Conservation (phyloP, 192 early-diverging fungal genomes). For the Backusella tarrabulga region DNA sequence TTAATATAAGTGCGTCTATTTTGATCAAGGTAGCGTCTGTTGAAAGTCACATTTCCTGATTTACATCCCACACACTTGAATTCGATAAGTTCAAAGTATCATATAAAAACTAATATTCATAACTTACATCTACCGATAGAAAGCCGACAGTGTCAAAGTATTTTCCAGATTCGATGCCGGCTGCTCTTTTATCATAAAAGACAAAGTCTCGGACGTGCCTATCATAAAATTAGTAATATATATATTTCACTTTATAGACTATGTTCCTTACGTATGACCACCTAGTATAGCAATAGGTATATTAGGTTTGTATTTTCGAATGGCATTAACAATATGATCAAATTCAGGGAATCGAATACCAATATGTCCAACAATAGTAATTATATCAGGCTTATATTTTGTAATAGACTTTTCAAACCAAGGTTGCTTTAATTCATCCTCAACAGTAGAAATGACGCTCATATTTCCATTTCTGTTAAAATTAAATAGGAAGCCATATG, state of each 20-base stretch:
- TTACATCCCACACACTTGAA: background rate
- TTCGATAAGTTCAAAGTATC: background rate
- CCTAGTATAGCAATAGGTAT: conserved; percentile 53
- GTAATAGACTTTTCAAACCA: conserved; percentile 54
- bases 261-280: conserved; percentile 39
- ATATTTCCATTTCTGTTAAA: conserved; percentile 37
- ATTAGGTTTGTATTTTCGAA: conserved; percentile 44
- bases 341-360: conserved; percentile 46
- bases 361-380: conserved; percentile 50
- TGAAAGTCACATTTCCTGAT: conserved; percentile 39
- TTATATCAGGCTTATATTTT: conserved; percentile 44
- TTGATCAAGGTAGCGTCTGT: conserved; percentile 52
- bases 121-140: conserved; percentile 42
- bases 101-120: background rate
- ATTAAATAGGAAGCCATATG: conserved; percentile 52
- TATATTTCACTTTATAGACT: background rate
- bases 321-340: conserved; percentile 38
- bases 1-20: conserved; percentile 54
- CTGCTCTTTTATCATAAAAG: conserved; percentile 43
- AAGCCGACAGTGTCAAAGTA: conserved; percentile 59
- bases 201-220: conserved; percentile 51
- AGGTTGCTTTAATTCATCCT: conserved; percentile 41
- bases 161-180: conserved; percentile 46
- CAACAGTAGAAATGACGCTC: conserved; percentile 37
- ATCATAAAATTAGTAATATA: background rate